Evolutionary conservation across 257 asterid genomes (phyloP).

Genomic region (Anisodus acutangulus): DNA sequence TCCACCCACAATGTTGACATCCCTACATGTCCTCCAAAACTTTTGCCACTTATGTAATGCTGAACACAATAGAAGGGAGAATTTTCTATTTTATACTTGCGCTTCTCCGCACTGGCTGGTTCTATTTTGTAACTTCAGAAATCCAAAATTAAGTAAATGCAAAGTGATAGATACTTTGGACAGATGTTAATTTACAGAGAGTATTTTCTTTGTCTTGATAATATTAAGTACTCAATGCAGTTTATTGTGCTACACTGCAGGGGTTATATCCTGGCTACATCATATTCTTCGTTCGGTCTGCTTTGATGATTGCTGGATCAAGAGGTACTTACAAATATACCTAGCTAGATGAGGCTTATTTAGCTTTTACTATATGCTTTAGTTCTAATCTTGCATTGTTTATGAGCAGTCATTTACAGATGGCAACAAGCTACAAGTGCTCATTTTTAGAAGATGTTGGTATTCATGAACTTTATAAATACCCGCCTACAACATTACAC

Average conservation of each 20-base stretch:
- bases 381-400: conserved; percentile 33
- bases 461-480: conserved; percentile 65
- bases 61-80: no score
- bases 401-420: conserved; percentile 65
- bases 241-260: conserved; percentile 43
- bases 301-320: conserved; percentile 88
- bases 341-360: conserved; percentile 22
- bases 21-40: background rate
- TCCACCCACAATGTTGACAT: background rate
- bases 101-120: no score
- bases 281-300: conserved; percentile 86
- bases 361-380: conserved; percentile 12
- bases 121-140: no score
- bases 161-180: background rate
- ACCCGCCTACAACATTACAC: conserved; percentile 35
- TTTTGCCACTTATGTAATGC: background rate
- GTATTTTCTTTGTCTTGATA: background rate
- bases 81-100: no score
- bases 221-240: no score
- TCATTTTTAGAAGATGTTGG: conserved; percentile 52
- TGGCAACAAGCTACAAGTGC: conserved; percentile 74
- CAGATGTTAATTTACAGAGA: background rate
- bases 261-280: conserved; percentile 93
- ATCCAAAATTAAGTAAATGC: background rate
- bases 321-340: conserved; percentile 55